Evolutionary conservation across 1,284 basidiomycete species (phyloP).

Genomic region (Coniophora puteana): DNA sequence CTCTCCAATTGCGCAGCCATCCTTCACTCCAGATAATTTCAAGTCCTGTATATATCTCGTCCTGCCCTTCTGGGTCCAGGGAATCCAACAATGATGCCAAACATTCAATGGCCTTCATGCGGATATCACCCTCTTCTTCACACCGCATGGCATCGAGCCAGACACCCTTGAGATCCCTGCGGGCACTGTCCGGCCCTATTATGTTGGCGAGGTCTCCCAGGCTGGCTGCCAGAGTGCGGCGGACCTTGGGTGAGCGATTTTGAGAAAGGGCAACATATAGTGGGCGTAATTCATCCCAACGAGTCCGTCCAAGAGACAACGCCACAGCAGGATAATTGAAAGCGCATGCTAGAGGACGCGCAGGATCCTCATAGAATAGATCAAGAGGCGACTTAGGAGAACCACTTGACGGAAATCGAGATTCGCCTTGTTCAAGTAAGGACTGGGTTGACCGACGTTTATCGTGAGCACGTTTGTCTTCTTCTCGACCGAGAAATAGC

Average conservation of each 20-base stretch:
- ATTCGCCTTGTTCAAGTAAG: constrained; percentile 5
- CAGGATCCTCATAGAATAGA: constrained; percentile 51
- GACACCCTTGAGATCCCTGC: constrained; percentile 69
- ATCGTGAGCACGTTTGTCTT: constrained; percentile 35
- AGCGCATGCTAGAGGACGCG: constrained; percentile 84
- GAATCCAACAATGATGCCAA: constrained; percentile 56
- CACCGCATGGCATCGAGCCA: constrained; percentile 62
- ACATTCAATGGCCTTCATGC: constrained; percentile 66
- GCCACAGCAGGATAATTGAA: constrained; percentile 95
- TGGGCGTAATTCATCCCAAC: constrained; percentile 78
- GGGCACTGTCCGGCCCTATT: constrained; percentile 68
- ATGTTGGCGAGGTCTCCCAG: constrained; percentile 89
- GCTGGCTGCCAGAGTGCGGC: constrained; percentile 80
- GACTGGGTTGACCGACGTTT: constrained; percentile 28
- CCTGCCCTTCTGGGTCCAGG: constrained; percentile 48
- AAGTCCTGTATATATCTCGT: constrained; percentile 50
- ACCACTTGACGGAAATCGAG: constrained; percentile 16
- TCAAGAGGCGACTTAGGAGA: constrained; percentile 27
- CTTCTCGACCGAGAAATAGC: constrained; percentile 67
- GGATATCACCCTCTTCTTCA: constrained; percentile 66
- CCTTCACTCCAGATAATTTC: constrained; percentile 61
- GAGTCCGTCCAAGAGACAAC: constrained; percentile 72
- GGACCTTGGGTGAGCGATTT: constrained; percentile 60
- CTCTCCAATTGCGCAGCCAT: constrained; percentile 75
- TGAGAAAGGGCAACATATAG: constrained; percentile 66